Evolutionary conservation across 176 grass and related monocot genomes (phyloP).

Genomic region (Oryza nivara): DNA sequence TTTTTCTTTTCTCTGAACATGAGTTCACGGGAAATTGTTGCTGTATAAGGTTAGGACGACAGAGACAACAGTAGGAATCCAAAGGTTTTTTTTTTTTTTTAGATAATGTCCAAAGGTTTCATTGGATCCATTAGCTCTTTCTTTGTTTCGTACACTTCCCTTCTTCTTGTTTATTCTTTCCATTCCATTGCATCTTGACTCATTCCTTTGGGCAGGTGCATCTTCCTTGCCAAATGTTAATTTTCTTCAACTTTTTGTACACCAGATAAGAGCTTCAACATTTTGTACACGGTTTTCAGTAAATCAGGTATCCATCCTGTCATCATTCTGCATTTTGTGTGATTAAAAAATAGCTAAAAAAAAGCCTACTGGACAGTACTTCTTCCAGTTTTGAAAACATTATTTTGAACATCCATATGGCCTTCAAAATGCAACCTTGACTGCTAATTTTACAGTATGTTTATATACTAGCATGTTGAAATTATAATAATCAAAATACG

Average conservation of each 20-base stretch:
- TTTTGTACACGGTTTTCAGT: not conserved
- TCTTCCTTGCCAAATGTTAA: slow-evolving; percentile 17
- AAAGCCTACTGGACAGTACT: not conserved
- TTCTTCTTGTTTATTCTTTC: slow-evolving; percentile 30
- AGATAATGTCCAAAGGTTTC: not conserved
- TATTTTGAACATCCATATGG: not conserved
- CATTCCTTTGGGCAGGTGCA: slow-evolving; percentile 22
- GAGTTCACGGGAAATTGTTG: slow-evolving; percentile 32
- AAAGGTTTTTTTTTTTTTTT: not conserved
- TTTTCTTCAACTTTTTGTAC: not conserved
- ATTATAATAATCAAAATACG: not conserved
- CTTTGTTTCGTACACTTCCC: not conserved
- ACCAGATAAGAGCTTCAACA: not conserved
- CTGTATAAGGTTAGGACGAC: not conserved
- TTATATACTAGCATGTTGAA: not conserved
- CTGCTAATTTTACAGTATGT: no score
- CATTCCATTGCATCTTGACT: slow-evolving; percentile 34
- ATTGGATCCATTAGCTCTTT: slow-evolving; percentile 15
- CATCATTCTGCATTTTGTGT: no score
- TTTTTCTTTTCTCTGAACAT: not conserved
- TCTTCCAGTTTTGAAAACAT: not conserved
- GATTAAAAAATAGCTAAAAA: no score
- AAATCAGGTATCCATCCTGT: not conserved
- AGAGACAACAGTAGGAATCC: not conserved
- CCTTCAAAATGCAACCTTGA: no score